Evolutionary conservation across 2,329 filamentous ascomycete genomes (phyloP).

Genomic region (Pleoardoris graminearum): DNA sequence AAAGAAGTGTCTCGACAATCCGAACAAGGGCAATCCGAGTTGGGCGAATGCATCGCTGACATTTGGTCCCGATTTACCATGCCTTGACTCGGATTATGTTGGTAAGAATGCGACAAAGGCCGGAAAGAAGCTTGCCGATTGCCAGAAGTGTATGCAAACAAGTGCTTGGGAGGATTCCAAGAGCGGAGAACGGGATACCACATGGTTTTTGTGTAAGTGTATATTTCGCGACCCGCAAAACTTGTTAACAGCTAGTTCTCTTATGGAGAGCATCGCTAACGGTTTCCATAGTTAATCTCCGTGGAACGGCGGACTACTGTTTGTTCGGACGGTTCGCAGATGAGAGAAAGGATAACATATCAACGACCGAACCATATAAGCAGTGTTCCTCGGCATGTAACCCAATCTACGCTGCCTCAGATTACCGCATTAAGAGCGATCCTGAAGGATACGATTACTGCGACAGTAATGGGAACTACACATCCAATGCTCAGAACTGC

Average conservation of each 20-base stretch:
- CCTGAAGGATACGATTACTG: constrained; percentile 22
- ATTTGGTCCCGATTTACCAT: constrained; percentile 17
- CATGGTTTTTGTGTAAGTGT: constrained; percentile 26
- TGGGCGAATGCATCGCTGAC: constrained; percentile 15
- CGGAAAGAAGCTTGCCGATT: constrained; percentile 23
- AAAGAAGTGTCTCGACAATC: constrained; percentile 21
- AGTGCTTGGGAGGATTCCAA: constrained; percentile 15
- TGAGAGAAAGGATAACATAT: constrained; percentile 19
- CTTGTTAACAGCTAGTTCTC: neutral
- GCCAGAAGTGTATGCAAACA: constrained; percentile 20
- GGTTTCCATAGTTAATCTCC: constrained; percentile 21
- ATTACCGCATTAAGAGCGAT: constrained; percentile 20
- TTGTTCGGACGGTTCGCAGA: constrained; percentile 22
- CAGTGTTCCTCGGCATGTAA: constrained; percentile 21
- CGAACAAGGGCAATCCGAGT: constrained; percentile 15
- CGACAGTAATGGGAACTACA: constrained; percentile 22
- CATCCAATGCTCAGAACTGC: constrained; percentile 19
- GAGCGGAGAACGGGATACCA: constrained; percentile 18
- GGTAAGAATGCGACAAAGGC: constrained; percentile 19
- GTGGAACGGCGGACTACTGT: constrained; percentile 24
- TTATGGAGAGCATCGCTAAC: constrained; percentile 4
- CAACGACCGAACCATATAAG: constrained; percentile 15
- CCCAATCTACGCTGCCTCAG: constrained; percentile 17
- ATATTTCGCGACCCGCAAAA: neutral
- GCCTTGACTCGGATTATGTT: constrained; percentile 20